Conservation (phyloP, 2,329 filamentous ascomycete species). For the Hypoxylon sp. region DNA sequence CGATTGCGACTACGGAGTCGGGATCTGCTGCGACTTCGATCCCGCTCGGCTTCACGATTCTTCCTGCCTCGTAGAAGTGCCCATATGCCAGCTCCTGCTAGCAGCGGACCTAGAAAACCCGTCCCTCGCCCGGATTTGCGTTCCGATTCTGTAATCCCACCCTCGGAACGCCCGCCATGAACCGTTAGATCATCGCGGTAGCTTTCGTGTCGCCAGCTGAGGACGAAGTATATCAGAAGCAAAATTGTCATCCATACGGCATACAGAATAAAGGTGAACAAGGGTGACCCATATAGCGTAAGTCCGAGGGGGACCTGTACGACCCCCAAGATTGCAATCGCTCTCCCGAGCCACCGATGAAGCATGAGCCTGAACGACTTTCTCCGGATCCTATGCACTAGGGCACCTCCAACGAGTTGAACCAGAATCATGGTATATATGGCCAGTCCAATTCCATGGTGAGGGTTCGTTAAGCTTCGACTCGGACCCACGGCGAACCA, state of each 20-base stretch:
- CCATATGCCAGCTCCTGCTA: slow-evolving; percentile 65
- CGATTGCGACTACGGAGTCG: slow-evolving; percentile 57
- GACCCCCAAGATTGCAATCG: slow-evolving; percentile 84
- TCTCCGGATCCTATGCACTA: slow-evolving; percentile 69
- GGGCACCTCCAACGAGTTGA: slow-evolving; percentile 78
- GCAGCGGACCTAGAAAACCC: slow-evolving; percentile 68
- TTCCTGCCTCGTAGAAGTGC: slow-evolving; percentile 64
- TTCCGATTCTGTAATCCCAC: slow-evolving; percentile 49
- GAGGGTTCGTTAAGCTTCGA: slow-evolving; percentile 82
- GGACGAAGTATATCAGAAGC: slow-evolving; percentile 81
- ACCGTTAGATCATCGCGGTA: slow-evolving; percentile 66
- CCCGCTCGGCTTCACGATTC: slow-evolving; percentile 59
- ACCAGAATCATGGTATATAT: slow-evolving; percentile 81
- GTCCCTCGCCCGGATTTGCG: slow-evolving; percentile 58
- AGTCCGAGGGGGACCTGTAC: slow-evolving; percentile 90
- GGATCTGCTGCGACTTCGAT: slow-evolving; percentile 57
- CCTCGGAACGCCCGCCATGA: slow-evolving; percentile 70
- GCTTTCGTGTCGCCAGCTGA: slow-evolving; percentile 78
- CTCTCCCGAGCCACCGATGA: slow-evolving; percentile 89
- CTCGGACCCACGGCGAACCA: slow-evolving; percentile 83
- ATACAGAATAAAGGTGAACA: slow-evolving; percentile 87
- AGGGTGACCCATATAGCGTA: slow-evolving; percentile 91
- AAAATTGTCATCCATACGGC: slow-evolving; percentile 82
- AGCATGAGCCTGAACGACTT: slow-evolving; percentile 72
- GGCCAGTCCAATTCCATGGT: slow-evolving; percentile 86